These are phyloP conservation scores for Lipomyces kockii DNA, from an alignment of 805 yeast species.

Conservation along the genomic window DNA sequence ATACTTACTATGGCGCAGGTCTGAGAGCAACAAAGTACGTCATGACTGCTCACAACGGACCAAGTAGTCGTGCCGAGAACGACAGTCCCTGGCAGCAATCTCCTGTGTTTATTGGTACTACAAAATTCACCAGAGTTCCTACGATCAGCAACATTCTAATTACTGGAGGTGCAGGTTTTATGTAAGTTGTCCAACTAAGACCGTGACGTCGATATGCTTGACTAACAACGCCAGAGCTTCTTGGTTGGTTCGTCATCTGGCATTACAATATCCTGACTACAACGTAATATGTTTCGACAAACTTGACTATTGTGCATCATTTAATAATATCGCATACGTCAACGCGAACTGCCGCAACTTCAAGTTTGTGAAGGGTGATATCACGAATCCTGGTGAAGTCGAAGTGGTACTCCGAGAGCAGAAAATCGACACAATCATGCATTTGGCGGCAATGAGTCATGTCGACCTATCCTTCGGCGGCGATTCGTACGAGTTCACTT, in stretches of 20 bases:
- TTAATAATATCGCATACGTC: conserved; percentile 44
- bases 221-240: conserved; percentile 47
- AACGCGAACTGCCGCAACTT: conserved; percentile 38
- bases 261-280: conserved; percentile 41
- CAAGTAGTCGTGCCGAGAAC: background rate
- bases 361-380: conserved; percentile 47
- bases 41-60: background rate
- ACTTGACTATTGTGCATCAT: conserved; percentile 53
- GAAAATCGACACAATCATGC: conserved; percentile 48
- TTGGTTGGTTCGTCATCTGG: conserved; percentile 50
- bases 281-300: conserved; percentile 54
- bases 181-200: conserved; percentile 40
- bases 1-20: background rate
- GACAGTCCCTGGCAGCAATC: conserved; percentile 22
- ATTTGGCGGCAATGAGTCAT: conserved; percentile 61
- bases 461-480: conserved; percentile 57
- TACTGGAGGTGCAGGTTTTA: conserved; percentile 64
- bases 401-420: conserved; percentile 35
- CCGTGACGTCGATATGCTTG: background rate
- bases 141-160: conserved; percentile 46
- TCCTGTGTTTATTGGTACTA: conserved; percentile 28
- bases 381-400: conserved; percentile 43
- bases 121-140: conserved; percentile 17
- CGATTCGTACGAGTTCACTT: conserved; percentile 52
- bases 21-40: background rate